Evolutionary conservation across 1,284 basidiomycete species (phyloP).

Genomic region (Leucoagaricus sp.): DNA sequence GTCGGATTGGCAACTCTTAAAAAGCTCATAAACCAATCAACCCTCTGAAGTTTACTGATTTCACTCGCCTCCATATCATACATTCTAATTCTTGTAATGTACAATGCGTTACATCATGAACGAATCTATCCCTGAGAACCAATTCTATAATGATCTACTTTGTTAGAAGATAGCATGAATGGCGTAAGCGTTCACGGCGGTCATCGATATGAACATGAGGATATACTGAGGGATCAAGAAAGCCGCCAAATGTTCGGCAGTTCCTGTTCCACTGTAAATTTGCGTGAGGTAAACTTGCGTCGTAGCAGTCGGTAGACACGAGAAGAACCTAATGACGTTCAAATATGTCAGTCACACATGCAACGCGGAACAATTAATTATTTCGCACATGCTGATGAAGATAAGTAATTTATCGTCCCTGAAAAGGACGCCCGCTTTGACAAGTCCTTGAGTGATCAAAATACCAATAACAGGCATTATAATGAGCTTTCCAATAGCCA

Average conservation of each 20-base stretch:
- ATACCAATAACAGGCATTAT: constrained; percentile 73
- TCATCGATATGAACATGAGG: constrained; percentile 66
- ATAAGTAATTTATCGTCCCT: constrained; percentile 60
- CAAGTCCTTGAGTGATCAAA: constrained; percentile 56
- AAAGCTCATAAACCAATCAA: too few relatives aligned
- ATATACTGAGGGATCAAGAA: constrained; percentile 71
- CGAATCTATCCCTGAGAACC: too few relatives aligned
- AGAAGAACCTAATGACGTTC: constrained; percentile 48
- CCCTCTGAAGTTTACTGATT: too few relatives aligned
- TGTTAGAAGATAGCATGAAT: constrained; percentile 51
- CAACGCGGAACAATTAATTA: neutral
- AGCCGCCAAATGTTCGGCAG: constrained; percentile 57
- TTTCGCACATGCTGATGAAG: constrained; percentile 70
- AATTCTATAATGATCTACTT: too few relatives aligned
- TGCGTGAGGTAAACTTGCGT: constrained; percentile 64
- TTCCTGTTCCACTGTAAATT: constrained; percentile 66
- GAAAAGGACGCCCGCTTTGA: constrained; percentile 49
- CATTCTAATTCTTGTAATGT: too few relatives aligned
- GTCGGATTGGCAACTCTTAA: too few relatives aligned
- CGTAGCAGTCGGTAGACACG: constrained; percentile 67
- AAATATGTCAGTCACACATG: neutral
- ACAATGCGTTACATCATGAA: too few relatives aligned
- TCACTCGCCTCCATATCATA: too few relatives aligned
- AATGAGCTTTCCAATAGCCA: constrained; percentile 68
- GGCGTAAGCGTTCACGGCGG: constrained; percentile 56